A percentile compares a stretch with the other conserved stretches of the same genome.
These are phyloP conservation scores for Sordaria brevicollis DNA, from an alignment of 495 filamentous ascomycete species.

Conservation along the genomic window DNA sequence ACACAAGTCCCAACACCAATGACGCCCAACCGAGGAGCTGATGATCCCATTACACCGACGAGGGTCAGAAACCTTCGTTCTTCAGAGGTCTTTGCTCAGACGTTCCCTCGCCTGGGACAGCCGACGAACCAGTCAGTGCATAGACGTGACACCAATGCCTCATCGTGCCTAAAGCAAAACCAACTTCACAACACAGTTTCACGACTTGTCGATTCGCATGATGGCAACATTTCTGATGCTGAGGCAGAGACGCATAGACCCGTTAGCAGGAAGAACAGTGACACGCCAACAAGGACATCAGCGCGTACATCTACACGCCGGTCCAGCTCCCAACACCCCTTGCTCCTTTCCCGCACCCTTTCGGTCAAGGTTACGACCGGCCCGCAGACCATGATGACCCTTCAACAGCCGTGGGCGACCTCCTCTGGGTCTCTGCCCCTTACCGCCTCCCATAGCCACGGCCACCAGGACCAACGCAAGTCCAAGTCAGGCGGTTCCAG, in stretches of 20 bases:
- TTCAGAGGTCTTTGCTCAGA: background rate
- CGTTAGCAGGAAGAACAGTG: background rate
- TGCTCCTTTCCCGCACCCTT: slow-evolving; percentile 5
- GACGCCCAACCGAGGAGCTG: background rate
- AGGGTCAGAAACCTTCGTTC: background rate
- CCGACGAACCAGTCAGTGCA: background rate
- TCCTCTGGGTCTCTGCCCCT: background rate
- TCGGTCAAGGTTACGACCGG: slow-evolving; percentile 9
- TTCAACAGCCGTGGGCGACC: background rate
- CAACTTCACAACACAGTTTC: background rate
- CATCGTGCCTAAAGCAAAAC: background rate
- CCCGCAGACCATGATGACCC: background rate
- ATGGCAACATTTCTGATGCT: background rate
- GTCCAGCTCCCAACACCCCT: background rate
- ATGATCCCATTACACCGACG: background rate
- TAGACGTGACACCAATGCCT: background rate
- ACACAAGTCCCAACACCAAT: background rate
- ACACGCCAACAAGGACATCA: background rate
- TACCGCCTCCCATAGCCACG: background rate
- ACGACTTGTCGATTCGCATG: background rate
- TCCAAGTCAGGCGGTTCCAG: background rate
- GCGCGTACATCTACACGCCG: background rate
- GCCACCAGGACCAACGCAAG: background rate
- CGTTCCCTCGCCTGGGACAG: background rate
- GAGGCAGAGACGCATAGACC: background rate